These are phyloP conservation scores for Diaporthe aspalathi DNA, from an alignment of 2,329 filamentous ascomycete genomes.

Conservation along the genomic window DNA sequence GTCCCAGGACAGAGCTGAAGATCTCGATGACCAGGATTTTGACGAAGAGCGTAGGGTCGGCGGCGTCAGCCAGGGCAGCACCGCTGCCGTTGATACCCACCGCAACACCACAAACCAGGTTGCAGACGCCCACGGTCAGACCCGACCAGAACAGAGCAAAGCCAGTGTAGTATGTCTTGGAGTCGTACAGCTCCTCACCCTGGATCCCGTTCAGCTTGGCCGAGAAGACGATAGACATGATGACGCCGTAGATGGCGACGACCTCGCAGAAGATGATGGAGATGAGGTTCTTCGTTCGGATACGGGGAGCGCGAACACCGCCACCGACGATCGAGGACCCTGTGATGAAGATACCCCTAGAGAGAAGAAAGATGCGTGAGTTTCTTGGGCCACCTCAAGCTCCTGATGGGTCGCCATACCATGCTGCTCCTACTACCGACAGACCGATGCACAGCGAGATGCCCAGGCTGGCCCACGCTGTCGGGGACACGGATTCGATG, in stretches of 20 bases:
- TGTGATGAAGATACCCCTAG: slow-evolving; percentile 98
- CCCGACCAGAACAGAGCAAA: slow-evolving; percentile 97
- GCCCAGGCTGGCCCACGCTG: slow-evolving; percentile 90
- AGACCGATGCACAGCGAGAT: slow-evolving; percentile 95
- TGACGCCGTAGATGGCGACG: slow-evolving; percentile 99
- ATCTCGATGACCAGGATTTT: slow-evolving; percentile 99
- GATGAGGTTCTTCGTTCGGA: slow-evolving; percentile 99
- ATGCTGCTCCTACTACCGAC: slow-evolving; percentile 96
- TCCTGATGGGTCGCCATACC: slow-evolving; percentile 66
- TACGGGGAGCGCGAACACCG: slow-evolving; percentile 95
- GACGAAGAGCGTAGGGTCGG: slow-evolving; percentile 94
- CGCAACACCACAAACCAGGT: slow-evolving; percentile 93
- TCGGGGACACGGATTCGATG: slow-evolving; percentile 92
- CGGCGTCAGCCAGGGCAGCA: slow-evolving; percentile 94
- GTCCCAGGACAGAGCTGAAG: slow-evolving; percentile 95
- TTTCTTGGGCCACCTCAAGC: neutral
- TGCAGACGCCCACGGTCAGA: slow-evolving; percentile 93
- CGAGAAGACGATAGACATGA: slow-evolving; percentile 99
- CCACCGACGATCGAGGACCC: slow-evolving; percentile 97
- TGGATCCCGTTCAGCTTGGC: slow-evolving; percentile 80
- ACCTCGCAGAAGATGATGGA: slow-evolving; percentile 99
- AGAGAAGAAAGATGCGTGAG: neutral
- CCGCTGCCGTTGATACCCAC: slow-evolving; percentile 99
- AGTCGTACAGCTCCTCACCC: slow-evolving; percentile 75
- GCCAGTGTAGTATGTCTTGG: slow-evolving; percentile 90